These are phyloP conservation scores for Dipodascopsis tothii DNA, from an alignment of 805 yeast genomes.

Conservation along the genomic window DNA sequence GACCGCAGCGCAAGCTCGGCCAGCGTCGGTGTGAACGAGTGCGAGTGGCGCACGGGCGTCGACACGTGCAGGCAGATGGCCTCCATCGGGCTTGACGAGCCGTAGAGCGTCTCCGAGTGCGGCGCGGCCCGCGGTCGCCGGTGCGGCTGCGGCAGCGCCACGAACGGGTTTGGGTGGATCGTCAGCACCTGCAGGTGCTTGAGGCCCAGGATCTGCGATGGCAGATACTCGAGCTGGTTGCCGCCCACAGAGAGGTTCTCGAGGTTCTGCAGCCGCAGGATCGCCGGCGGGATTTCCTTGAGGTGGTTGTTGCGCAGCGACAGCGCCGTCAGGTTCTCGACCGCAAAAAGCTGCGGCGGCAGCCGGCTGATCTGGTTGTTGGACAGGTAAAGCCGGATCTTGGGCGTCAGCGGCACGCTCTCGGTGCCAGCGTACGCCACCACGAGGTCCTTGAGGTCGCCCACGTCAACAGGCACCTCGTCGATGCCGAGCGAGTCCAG, in stretches of 20 bases:
- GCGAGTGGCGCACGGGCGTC: not conserved
- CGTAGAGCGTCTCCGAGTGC: not conserved
- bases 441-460: conserved; percentile 31
- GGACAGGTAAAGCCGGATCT: conserved; percentile 29
- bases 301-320: conserved; percentile 32
- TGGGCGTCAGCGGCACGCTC: conserved; percentile 24
- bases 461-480: conserved; percentile 32
- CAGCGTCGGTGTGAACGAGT: conserved; percentile 10
- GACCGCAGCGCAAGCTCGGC: conserved; percentile 22
- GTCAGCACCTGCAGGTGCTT: conserved; percentile 28
- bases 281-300: conserved; percentile 30
- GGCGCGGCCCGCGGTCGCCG: conserved; percentile 1
- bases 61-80: not conserved
- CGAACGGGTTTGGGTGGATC: conserved; percentile 34
- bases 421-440: conserved; percentile 2
- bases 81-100: conserved; percentile 1
- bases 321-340: conserved; percentile 32
- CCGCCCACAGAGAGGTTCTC: conserved; percentile 33
- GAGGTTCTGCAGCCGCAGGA: conserved; percentile 29
- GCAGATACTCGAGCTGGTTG: conserved; percentile 31
- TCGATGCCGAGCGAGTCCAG: conserved; percentile 23
- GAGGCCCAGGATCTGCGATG: conserved; percentile 32
- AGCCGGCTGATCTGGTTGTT: conserved; percentile 28
- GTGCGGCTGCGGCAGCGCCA: conserved; percentile 20
- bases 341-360: conserved; percentile 30